A percentile compares a stretch with the other conserved stretches of the same genome.
phyloP scores from a whole-genome alignment of 306 rosid genomes.

The Cicer chorassanicum region DNA sequence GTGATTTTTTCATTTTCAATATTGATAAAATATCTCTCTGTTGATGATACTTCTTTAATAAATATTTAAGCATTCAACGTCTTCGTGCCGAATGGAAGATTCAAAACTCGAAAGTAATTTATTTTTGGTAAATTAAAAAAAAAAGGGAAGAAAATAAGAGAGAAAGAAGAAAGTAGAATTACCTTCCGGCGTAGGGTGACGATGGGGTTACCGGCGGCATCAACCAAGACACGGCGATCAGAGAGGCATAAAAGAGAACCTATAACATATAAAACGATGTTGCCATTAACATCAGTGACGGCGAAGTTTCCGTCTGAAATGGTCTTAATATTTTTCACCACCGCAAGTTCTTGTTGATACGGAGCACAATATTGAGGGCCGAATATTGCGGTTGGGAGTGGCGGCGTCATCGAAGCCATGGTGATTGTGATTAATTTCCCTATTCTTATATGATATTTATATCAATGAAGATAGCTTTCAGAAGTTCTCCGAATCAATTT shows the following conservation, averaged over 20 bases:
- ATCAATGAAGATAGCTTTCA: no score
- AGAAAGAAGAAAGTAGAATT: not conserved
- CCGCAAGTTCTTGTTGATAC: constrained; percentile 47
- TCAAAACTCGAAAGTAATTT: no score
- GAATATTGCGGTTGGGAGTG: constrained; percentile 37
- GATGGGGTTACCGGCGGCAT: constrained; percentile 53
- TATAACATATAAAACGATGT: constrained; percentile 53
- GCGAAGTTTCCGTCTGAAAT: constrained; percentile 48
- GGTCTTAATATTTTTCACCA: constrained; percentile 50
- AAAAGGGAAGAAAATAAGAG: not conserved
- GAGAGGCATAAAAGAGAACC: constrained; percentile 44
- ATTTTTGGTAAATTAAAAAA: no score
- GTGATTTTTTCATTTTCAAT: no score
- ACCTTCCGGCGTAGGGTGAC: constrained; percentile 53
- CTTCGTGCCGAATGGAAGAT: no score
- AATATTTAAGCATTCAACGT: no score
- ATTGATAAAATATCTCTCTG: no score
- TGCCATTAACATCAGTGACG: constrained; percentile 57
- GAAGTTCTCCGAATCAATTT: no score
- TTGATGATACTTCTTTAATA: no score
- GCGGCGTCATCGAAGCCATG: constrained; percentile 12
- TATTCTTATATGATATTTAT: no score
- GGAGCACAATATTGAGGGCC: constrained; percentile 56
- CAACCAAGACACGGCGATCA: constrained; percentile 52
- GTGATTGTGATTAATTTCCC: constrained; percentile 10